Evolutionary conservation across 768 basidiomycete genomes (phyloP).

Genomic region (Tricholoma sp.): DNA sequence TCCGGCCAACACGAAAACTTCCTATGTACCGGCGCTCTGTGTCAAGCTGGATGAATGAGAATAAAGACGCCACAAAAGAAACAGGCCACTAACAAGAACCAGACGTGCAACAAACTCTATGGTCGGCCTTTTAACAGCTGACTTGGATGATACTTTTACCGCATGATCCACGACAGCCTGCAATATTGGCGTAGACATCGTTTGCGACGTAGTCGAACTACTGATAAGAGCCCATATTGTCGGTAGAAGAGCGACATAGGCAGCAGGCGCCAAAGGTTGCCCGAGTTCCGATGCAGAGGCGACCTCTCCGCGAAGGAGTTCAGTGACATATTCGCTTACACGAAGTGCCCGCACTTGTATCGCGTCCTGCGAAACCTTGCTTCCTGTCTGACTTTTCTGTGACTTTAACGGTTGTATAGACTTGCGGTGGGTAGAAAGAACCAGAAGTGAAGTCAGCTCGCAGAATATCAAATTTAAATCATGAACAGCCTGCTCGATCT

Average conservation of each 20-base stretch:
- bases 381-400: background rate
- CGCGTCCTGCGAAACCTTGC: constrained; percentile 11
- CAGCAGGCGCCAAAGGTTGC: constrained; percentile 45
- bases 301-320: constrained; percentile 50
- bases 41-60: constrained; percentile 43
- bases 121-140: constrained; percentile 59
- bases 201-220: constrained; percentile 25
- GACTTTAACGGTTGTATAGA: constrained; percentile 15
- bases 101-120: constrained; percentile 74
- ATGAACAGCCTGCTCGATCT: constrained; percentile 66
- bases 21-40: constrained; percentile 51
- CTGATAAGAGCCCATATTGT: constrained; percentile 74
- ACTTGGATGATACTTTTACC: constrained; percentile 48
- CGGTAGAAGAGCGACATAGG: constrained; percentile 68
- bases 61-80: background rate
- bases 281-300: constrained; percentile 38
- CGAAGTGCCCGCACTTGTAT: constrained; percentile 38
- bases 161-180: constrained; percentile 64
- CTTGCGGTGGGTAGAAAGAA: constrained; percentile 32
- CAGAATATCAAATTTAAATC: constrained; percentile 75
- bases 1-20: constrained; percentile 32
- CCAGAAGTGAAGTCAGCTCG: constrained; percentile 63
- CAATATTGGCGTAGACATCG: constrained; percentile 34
- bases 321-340: constrained; percentile 57
- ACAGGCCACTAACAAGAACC: constrained; percentile 48